Evolutionary conservation across 306 rosid species (phyloP).

Genomic region (Carpinus viminea): DNA sequence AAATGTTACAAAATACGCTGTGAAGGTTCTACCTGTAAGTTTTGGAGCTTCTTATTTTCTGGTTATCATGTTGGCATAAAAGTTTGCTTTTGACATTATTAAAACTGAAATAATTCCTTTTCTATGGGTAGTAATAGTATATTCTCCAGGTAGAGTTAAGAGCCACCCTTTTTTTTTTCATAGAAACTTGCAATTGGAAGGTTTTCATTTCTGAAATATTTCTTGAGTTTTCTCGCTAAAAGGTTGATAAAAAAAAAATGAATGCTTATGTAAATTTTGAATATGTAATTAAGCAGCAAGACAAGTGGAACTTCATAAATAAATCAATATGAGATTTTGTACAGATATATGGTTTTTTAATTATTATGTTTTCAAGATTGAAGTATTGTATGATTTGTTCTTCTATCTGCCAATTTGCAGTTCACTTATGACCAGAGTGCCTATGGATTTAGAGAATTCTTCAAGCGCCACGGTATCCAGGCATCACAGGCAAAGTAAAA

Average conservation of each 20-base stretch:
- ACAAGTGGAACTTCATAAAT: neutral
- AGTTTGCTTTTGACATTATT: neutral
- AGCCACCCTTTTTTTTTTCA: neutral
- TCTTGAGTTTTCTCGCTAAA: neutral
- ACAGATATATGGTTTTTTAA: neutral
- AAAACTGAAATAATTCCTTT: neutral
- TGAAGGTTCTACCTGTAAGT: conserved; percentile 91
- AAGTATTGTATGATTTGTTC: conserved; percentile 10
- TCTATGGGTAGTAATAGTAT: neutral
- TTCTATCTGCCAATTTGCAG: conserved; percentile 47
- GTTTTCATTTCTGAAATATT: neutral
- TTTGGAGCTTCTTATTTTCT: conserved; percentile 17
- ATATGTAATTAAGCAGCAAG: neutral
- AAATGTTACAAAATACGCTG: conserved; percentile 73
- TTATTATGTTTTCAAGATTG: neutral
- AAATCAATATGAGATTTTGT: neutral
- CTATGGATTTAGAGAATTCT: conserved; percentile 91
- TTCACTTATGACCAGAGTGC: conserved; percentile 69
- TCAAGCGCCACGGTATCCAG: conserved; percentile 68
- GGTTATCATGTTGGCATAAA: neutral
- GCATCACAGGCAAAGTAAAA: conserved; percentile 47
- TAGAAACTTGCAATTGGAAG: neutral
- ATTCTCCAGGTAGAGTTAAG: neutral
- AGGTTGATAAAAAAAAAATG: neutral
- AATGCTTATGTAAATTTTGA: neutral